Evolutionary conservation across 2,329 filamentous ascomycete species (phyloP).

Genomic region (Stachybotrys chartarum): DNA sequence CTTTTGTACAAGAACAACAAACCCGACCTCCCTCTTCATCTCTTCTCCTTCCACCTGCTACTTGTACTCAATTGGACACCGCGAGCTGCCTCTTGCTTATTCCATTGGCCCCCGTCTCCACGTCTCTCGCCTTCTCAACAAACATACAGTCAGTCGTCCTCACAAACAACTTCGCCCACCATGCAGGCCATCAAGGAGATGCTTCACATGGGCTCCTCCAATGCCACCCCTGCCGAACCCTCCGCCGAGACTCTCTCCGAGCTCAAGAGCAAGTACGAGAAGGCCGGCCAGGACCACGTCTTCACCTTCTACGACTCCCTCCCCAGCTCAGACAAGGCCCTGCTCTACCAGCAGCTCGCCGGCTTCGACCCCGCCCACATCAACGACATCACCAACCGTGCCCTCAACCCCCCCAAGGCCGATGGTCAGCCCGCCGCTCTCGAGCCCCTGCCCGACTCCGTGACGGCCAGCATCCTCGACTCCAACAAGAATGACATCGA

Average conservation of each 20-base stretch:
- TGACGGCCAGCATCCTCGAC: conserved; percentile 86
- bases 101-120: too few species aligned
- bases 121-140: too few species aligned
- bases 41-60: too few species aligned
- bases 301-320: conserved; percentile 80
- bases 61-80: too few species aligned
- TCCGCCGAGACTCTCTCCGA: conserved; percentile 58
- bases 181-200: conserved; percentile 39
- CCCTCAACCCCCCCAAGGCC: conserved; percentile 68
- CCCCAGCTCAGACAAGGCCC: conserved; percentile 61
- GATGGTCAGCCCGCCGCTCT: conserved; percentile 51
- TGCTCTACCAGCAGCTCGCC: conserved; percentile 74
- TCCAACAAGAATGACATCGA: conserved; percentile 71
- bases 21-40: too few species aligned
- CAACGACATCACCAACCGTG: conserved; percentile 77
- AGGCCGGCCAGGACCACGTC: conserved; percentile 73
- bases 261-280: conserved; percentile 65
- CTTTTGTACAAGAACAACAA: too few species aligned
- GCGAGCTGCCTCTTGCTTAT: too few species aligned
- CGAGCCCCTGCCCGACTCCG: conserved; percentile 81
- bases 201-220: conserved; percentile 26
- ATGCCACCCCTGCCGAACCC: conserved; percentile 41
- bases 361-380: conserved; percentile 79
- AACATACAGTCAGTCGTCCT: too few species aligned
- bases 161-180: too few species aligned